phyloP scores from a whole-genome alignment of 108 stramenopile species.

The Tribonema minus region DNA sequence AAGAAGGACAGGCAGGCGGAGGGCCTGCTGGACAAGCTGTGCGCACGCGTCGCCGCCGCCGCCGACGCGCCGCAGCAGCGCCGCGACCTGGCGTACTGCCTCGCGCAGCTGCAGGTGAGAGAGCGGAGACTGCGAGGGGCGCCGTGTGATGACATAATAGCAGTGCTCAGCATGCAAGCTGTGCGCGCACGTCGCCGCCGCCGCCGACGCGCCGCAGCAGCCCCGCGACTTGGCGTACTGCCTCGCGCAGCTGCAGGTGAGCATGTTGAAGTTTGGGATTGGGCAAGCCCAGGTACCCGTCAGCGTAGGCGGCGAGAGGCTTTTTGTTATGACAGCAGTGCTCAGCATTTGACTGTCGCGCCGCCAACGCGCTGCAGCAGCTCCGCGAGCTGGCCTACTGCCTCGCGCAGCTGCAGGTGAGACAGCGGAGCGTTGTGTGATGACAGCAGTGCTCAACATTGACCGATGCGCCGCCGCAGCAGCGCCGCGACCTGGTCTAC shows the following conservation, averaged over 20 bases:
- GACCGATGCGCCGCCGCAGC: not conserved
- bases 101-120: slow-evolving; percentile 82
- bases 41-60: slow-evolving; percentile 72
- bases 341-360: not conserved
- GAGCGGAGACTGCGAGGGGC: too few species aligned
- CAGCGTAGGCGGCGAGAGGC: not conserved
- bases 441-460: not conserved
- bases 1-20: slow-evolving; percentile 91
- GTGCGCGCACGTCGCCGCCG: too few species aligned
- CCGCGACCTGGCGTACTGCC: slow-evolving; percentile 84
- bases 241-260: slow-evolving; percentile 79
- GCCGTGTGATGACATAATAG: too few species aligned
- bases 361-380: not conserved
- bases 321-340: not conserved
- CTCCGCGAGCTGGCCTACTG: not conserved
- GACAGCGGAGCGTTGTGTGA: not conserved
- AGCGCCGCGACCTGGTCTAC: not conserved
- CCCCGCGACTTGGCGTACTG: slow-evolving; percentile 85
- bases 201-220: too few species aligned
- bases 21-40: slow-evolving; percentile 84
- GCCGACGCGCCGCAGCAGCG: slow-evolving; percentile 61
- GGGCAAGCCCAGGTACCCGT: not conserved
- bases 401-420: too few species aligned
- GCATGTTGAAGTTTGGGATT: not conserved
- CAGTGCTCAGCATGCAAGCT: too few species aligned